phyloP scores from a whole-genome alignment of 2,329 filamentous ascomycete genomes.

The Chaetomiaceae sp. region DNA sequence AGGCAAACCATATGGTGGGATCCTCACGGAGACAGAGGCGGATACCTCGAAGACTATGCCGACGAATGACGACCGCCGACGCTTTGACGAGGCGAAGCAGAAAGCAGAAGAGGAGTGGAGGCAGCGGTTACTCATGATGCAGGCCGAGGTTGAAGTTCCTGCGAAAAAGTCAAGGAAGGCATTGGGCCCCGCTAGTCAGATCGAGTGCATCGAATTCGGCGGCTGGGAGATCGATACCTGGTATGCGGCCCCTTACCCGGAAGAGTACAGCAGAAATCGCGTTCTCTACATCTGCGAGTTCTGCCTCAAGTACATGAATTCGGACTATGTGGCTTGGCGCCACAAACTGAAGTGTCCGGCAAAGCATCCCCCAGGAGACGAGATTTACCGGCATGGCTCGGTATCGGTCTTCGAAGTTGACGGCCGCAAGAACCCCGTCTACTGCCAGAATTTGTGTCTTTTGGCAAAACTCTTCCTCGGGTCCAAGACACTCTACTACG shows the following conservation, averaged over 20 bases:
- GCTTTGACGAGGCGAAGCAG: constrained; percentile 85
- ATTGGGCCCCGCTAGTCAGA: constrained; percentile 86
- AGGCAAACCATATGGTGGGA: constrained; percentile 92
- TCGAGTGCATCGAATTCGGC: constrained; percentile 97
- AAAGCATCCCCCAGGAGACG: constrained; percentile 94
- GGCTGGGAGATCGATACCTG: constrained; percentile 98
- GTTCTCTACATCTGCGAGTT: constrained; percentile 99
- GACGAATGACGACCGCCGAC: constrained; percentile 70
- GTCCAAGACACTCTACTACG: constrained; percentile 96
- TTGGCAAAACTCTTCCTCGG: constrained; percentile 96
- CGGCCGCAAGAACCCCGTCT: constrained; percentile 94
- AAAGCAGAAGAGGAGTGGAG: constrained; percentile 92
- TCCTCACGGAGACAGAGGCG: constrained; percentile 81
- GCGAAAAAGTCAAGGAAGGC: constrained; percentile 67
- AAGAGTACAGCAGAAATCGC: constrained; percentile 94
- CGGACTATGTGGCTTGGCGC: constrained; percentile 94
- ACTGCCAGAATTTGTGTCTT: constrained; percentile 95
- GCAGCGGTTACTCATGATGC: constrained; percentile 54
- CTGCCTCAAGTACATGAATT: constrained; percentile 99
- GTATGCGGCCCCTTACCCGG: constrained; percentile 97
- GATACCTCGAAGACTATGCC: constrained; percentile 89
- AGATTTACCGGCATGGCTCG: constrained; percentile 89
- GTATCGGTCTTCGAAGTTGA: constrained; percentile 98
- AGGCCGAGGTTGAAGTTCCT: constrained; percentile 60
- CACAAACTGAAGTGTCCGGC: constrained; percentile 96